These are phyloP conservation scores for Thalassiosira hispida DNA, from an alignment of 352 stramenopile genomes.

Conservation along the genomic window DNA sequence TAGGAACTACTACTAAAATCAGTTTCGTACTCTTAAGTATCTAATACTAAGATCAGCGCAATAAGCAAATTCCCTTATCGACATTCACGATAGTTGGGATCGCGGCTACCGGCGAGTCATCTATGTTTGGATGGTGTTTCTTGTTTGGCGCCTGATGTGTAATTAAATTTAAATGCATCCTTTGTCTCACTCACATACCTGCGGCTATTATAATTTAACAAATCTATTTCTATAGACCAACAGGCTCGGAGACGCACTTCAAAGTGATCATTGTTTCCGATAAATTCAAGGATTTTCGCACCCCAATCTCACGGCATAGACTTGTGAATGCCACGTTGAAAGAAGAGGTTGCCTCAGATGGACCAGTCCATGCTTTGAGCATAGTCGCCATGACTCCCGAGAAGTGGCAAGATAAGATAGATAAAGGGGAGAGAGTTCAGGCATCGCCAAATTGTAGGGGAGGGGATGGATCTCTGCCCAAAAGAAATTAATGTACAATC, in stretches of 20 bases:
- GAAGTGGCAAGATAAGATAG: slow-evolving; percentile 86
- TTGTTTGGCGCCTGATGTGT: no score
- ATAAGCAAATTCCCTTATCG: no score
- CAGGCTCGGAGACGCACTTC: slow-evolving; percentile 95
- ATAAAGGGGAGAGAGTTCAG: slow-evolving; percentile 50
- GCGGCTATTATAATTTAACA: no score
- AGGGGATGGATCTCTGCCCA: slow-evolving; percentile 76
- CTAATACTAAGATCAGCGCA: no score
- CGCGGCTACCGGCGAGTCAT: no score
- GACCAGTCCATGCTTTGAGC: slow-evolving; percentile 91
- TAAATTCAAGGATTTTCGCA: slow-evolving; percentile 90
- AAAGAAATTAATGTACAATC: slow-evolving; percentile 33
- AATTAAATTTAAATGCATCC: no score
- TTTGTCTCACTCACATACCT: no score
- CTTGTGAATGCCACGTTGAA: slow-evolving; percentile 90
- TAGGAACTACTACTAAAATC: no score
- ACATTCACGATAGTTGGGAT: no score
- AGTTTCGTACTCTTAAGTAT: no score
- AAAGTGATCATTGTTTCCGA: slow-evolving; percentile 93
- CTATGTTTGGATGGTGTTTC: no score
- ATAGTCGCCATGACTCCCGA: slow-evolving; percentile 93
- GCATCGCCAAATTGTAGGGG: slow-evolving; percentile 71
- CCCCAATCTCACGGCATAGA: slow-evolving; percentile 85
- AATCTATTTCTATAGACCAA: slow-evolving; percentile 74
- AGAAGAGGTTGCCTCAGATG: slow-evolving; percentile 85